Evolutionary conservation across 2,329 filamentous ascomycete species (phyloP), one percentile per base, ranked within the genome.

Genomic region (Dothideomycetes sp.): DNA sequence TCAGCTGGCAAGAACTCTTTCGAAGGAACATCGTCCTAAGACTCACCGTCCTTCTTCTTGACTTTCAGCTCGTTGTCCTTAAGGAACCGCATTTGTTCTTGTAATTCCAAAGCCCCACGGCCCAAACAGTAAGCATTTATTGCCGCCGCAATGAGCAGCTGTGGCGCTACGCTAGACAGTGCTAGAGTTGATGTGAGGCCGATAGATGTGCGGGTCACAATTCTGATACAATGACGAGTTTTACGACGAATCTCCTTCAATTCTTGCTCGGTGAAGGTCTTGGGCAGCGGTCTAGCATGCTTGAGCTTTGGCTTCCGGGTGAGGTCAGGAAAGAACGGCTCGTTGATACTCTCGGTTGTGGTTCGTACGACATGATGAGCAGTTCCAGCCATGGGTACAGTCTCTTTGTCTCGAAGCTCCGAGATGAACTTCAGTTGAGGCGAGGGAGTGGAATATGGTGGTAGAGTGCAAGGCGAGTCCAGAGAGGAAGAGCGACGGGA

Each of bases 71-170:
- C 32, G 33, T 40, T 40, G 22, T 31, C 30, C 31, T 16, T 17
- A 5, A 40, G 22, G 3, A 40, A 40, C 2, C 22, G 19, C 3
- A 40, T 31, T 12, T 40, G 37, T 16, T 40, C 15, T 12, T 40
- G 37, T 11, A 40, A 14, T 30, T 31, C 35, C 22, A 30, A 18
- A 9, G 37, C 37, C 11, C 37, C 37, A n/a, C 31, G 12, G n/a
- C 31, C 37, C n/a, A 40, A 10, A 16, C 37, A 40, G 12, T 34
- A 40, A 2, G 19, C 37, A 10, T 40, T 40, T 31, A 40, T 40
- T 7, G 37, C 37, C 16, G 37, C 37, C 5, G 32, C 31, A 9
- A 40, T 40, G 24, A 40, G 37, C 37, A 40, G 34, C 17, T 40
- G 37, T 12, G 37, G 37, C 14, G 37, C 37, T 7, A 40, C 37